Evolutionary conservation across 2,329 filamentous ascomycete species (phyloP).

Genomic region (Malbranchea cinnamomea): DNA sequence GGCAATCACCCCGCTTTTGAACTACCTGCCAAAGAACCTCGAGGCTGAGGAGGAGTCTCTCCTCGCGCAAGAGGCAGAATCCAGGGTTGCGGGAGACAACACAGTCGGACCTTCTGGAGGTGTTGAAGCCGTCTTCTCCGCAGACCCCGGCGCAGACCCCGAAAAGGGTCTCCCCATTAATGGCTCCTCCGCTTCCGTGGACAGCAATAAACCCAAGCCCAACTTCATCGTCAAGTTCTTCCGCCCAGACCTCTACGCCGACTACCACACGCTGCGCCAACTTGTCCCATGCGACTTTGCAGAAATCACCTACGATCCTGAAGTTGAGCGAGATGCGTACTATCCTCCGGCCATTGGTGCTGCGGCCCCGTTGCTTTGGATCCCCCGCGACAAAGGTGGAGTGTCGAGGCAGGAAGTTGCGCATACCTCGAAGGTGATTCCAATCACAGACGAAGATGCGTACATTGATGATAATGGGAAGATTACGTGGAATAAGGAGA

Average conservation of each 20-base stretch:
- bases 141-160: conserved; percentile 14
- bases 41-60: conserved; percentile 38
- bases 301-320: conserved; percentile 44
- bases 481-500: conserved; percentile 42
- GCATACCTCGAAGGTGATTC: conserved; percentile 55
- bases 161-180: conserved; percentile 19
- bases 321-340: conserved; percentile 54
- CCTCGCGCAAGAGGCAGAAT: conserved; percentile 3
- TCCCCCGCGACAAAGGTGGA: conserved; percentile 59
- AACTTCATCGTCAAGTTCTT: conserved; percentile 42
- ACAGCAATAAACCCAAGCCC: conserved; percentile 18
- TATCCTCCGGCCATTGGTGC: conserved; percentile 54
- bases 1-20: conserved; percentile 61
- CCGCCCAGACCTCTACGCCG: conserved; percentile 60
- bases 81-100: conserved; percentile 14
- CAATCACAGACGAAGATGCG: conserved; percentile 68
- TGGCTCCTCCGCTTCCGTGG: conserved; percentile 12
- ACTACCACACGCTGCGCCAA: conserved; percentile 55
- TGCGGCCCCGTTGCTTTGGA: conserved; percentile 60
- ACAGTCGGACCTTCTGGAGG: no score
- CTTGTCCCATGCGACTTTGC: conserved; percentile 47
- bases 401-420: conserved; percentile 63
- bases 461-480: conserved; percentile 56
- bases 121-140: conserved; percentile 11
- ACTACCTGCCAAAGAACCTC: conserved; percentile 64